A percentile compares a stretch with the other conserved stretches of the same genome.
Conservation (phyloP, 768 basidiomycete species). For the Filobasidium floriforme region DNA sequence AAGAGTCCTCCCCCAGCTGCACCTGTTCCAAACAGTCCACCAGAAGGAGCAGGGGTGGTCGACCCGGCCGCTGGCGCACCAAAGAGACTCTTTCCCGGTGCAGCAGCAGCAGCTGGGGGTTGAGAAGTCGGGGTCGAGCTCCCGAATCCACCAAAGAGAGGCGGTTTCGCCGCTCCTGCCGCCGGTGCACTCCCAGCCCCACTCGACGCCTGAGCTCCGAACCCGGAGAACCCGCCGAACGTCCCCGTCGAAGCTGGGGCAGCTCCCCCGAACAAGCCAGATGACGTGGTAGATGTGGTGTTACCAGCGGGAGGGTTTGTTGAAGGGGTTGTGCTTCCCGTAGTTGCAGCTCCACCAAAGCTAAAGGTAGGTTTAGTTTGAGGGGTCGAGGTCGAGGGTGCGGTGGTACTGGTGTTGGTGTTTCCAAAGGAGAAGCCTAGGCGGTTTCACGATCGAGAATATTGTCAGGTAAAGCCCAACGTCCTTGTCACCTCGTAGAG, state of each 20-base stretch:
- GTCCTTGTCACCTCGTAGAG: background rate
- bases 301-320: constrained; percentile 5
- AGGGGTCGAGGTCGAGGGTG: constrained; percentile 7
- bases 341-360: constrained; percentile 4
- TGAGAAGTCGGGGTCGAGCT: constrained; percentile 2
- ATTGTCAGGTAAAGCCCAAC: background rate
- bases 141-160: background rate
- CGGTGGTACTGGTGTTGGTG: background rate
- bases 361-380: constrained; percentile 14
- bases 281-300: background rate
- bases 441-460: background rate
- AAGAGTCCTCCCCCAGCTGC: background rate
- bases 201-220: background rate
- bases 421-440: constrained; percentile 15
- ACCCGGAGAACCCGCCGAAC: constrained; percentile 7
- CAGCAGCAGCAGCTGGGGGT: background rate
- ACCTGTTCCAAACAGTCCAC: background rate
- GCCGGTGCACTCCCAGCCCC: background rate
- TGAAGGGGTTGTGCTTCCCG: background rate
- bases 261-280: background rate
- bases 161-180: constrained; percentile 4
- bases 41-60: constrained; percentile 4
- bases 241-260: background rate
- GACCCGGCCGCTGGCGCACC: background rate
- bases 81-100: constrained; percentile 4